Conservation (phyloP, 1,139 yeast genomes). For the Diutina rugosa region DNA sequence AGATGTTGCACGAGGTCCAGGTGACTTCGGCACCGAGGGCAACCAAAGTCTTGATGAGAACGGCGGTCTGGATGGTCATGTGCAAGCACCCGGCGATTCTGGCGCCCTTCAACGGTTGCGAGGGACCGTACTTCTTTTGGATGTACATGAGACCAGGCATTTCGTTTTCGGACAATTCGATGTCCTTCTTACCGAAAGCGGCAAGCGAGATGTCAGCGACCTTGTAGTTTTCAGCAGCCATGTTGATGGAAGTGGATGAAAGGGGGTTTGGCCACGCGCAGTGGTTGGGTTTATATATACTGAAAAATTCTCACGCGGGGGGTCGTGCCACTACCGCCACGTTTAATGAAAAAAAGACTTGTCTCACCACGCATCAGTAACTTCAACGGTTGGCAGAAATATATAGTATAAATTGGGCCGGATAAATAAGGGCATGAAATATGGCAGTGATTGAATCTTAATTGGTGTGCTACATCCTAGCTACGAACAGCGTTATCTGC, state of each 20-base stretch:
- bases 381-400: neutral
- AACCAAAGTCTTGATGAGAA: slow-evolving; percentile 91
- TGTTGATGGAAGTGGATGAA: neutral
- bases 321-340: neutral
- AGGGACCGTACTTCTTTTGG: slow-evolving; percentile 83
- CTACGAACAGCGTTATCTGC: too few species aligned
- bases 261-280: neutral
- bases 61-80: slow-evolving; percentile 99
- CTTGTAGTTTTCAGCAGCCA: slow-evolving; percentile 46
- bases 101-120: slow-evolving; percentile 97
- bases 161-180: slow-evolving; percentile 97
- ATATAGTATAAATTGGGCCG: too few species aligned
- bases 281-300: neutral
- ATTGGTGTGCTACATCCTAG: too few species aligned
- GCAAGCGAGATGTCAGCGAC: slow-evolving; percentile 98
- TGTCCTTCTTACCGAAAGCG: slow-evolving; percentile 99
- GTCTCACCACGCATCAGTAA: neutral
- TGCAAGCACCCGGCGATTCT: slow-evolving; percentile 98
- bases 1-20: slow-evolving; percentile 99
- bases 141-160: slow-evolving; percentile 99
- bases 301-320: neutral
- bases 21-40: slow-evolving; percentile 99
- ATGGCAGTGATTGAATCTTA: neutral
- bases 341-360: neutral
- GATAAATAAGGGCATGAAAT: too few species aligned